Base-by-base conservation (phyloP, 495 filamentous ascomycete species). In the Clohesyomyces aquaticus region DNA sequence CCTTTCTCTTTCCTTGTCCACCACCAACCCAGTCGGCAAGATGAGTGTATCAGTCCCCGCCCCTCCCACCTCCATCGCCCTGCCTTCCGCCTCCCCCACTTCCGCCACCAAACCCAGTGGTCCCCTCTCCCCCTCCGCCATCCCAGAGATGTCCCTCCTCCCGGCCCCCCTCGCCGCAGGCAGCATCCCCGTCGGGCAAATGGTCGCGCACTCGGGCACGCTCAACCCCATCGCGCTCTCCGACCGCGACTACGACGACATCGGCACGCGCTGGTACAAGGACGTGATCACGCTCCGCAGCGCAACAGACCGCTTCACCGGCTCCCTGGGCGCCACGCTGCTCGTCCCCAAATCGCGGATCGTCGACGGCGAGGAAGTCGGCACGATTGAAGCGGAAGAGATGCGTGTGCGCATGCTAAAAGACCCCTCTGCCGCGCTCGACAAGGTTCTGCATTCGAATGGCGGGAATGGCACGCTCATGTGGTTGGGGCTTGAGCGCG, bases 211-310 rank as follows among this genome's bases (percentile, higher is more conserved):
- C 19, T 19, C 38, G 28, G 47, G 56, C n/a, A 50, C 55, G 18
- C 45, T 49, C 38, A 50, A 56, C 22, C 58, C 63, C 19, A 27
- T 57, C 4, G 55, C 51, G 8, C 51, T 66, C 41, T n/a, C 25
- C 27, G 56, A 66, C 58, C 38, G 52, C 18, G 63, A 66, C 52
- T 66, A 66, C 57, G 63, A 66, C 43, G 63, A 66, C 45, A 25
- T 61, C 23, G 63, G 63, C 46, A 38, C 26, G 1, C 56, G 58
- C 49, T 66, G 63, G 63, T 66, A 61, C 63, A 66, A 66, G 26
- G 63, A 66, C 51, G 63, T 66, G 21, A 48, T 66, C 11, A n/a
- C 32, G 35, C 11, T 66, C 56, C 22, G 45, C n/a, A 32, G 47
- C 22, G 4, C 18, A 3, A 32, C 42, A 3, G 58, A 45, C 14